Conservation (phyloP, 805 yeast species). For the Lipomyces chichibuensis region DNA sequence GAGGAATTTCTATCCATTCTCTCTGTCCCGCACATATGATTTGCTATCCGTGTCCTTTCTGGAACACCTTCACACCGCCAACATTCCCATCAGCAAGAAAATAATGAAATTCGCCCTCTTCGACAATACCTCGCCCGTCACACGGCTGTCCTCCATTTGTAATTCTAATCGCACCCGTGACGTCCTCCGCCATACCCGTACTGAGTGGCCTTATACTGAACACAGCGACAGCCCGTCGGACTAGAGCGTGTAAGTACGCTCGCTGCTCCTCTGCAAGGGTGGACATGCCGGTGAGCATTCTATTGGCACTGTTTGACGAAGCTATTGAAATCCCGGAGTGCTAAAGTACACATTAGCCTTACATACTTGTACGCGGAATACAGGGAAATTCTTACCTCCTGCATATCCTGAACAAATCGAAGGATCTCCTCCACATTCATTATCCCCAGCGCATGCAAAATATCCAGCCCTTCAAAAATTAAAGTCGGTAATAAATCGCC, state of each 20-base stretch:
- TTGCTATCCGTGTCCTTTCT: conserved; percentile 12
- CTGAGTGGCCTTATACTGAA: conserved; percentile 31
- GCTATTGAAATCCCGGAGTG: not conserved
- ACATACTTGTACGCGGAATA: not conserved
- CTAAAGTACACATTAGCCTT: not conserved
- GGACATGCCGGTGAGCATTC: not conserved
- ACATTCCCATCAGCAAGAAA: conserved; percentile 32
- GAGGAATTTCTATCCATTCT: too few species aligned
- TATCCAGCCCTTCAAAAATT: conserved; percentile 29
- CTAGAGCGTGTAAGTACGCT: conserved; percentile 3
- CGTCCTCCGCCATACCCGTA: conserved; percentile 33
- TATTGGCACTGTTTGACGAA: not conserved
- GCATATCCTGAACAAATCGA: conserved; percentile 13
- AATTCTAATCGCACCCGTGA: conserved; percentile 31
- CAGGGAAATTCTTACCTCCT: conserved; percentile 10
- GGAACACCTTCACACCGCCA: conserved; percentile 25
- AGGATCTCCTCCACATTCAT: conserved; percentile 10
- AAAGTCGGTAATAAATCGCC: conserved; percentile 7
- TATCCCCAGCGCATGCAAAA: conserved; percentile 16
- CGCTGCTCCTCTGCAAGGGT: conserved; percentile 14
- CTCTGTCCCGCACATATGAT: too few species aligned
- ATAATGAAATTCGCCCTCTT: conserved; percentile 24
- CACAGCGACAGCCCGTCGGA: conserved; percentile 21
- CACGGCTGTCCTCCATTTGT: conserved; percentile 27
- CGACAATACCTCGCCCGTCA: not conserved